phyloP scores from a whole-genome alignment of 129 eudicot species.

The Flaveria trinervia region DNA sequence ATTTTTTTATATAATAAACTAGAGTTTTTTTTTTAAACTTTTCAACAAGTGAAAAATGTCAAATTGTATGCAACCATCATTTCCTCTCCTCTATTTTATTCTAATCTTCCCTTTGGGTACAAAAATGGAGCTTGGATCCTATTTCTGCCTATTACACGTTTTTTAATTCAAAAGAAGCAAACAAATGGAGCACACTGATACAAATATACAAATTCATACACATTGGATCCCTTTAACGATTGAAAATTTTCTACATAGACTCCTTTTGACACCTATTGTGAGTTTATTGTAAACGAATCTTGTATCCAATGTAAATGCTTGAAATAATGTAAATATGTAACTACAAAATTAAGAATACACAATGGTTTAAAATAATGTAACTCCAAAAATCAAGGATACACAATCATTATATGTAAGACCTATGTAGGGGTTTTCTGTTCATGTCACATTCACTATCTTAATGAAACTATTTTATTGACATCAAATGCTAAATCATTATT shows the following conservation, averaged over 20 bases:
- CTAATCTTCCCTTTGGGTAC: constrained; percentile 36
- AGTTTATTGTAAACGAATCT: not conserved
- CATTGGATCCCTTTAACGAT: not conserved
- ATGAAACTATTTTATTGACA: no score
- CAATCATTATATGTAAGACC: no score
- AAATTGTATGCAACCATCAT: constrained; percentile 15
- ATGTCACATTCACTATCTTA: no score
- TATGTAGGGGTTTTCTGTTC: no score
- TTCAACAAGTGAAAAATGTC: constrained; percentile 15
- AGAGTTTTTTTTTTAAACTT: not conserved
- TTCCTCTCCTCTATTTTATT: not conserved
- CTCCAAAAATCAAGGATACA: no score
- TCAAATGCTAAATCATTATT: no score
- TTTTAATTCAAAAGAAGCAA: constrained; percentile 1
- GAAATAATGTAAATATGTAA: no score
- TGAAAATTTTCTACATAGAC: not conserved
- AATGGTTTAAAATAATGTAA: no score
- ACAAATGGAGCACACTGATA: not conserved
- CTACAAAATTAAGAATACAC: not conserved
- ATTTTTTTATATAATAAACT: not conserved
- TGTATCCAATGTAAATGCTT: not conserved
- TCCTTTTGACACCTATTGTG: not conserved
- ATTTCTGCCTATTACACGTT: constrained; percentile 22
- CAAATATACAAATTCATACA: not conserved
- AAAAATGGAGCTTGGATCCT: constrained; percentile 18